Evolutionary conservation across 768 basidiomycete genomes (phyloP), one percentile per base, ranked within the genome.

Genomic region (Infundibulicybe gibba): DNA sequence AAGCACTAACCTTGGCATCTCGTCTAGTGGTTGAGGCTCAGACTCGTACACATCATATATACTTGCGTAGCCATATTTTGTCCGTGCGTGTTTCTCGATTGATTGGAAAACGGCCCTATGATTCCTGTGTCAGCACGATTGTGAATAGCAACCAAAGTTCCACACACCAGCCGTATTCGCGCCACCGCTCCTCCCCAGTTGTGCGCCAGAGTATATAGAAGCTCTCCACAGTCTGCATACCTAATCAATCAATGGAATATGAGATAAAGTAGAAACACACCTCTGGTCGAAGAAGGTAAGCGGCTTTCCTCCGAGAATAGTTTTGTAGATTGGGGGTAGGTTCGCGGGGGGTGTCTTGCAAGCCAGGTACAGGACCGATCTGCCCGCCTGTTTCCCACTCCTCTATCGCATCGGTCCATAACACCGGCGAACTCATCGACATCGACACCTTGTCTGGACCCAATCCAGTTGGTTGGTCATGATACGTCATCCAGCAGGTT

Each of bases 401-500:
- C 47, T 58, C 50, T 37, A 61, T 57, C 11, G 80, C 45, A 34
- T 61, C 63, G n/a, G 61, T 54, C 34, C 72, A 43, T 39, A 37
- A 12, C 43, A 43, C 34, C 19, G 40, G n/a, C 33, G 34, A 14
- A 25, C 30, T 44, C 55, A 56, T 25, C 47, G 53, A 47, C 71
- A 76, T 74, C 34, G 30, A 40, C 51, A 74, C 69, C 52, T 69
- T 68, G 47, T 88, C 86, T 3, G 84, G 78, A 2, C 83, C 81
- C 13, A 88, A 59, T 2, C 87, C 85, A 2, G 77, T 71, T n/a
- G 69, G 67, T 53, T 76, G 76, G 60, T 88, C 86, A 1, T 74
- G 75, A 58, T 87, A 88, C 38, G 75, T 71, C 33, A 81, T 61
- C 65, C 76, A 83, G 59, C 83, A 85, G 10, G 77, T 79, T 54